Base-by-base conservation (phyloP, 2,329 filamentous ascomycete species). In the Xylaria sp. region DNA sequence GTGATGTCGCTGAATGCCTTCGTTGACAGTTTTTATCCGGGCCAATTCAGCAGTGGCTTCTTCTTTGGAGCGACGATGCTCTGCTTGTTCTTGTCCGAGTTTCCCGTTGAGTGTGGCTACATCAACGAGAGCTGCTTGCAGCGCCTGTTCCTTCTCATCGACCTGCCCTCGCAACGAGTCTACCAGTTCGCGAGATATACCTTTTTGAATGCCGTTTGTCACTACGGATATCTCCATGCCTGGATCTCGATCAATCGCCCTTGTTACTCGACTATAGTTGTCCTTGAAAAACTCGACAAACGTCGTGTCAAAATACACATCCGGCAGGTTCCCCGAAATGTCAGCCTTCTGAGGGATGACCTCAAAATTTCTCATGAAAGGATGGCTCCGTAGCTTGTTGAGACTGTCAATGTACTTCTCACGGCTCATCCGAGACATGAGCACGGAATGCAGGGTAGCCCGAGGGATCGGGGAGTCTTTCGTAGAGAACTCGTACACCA, bases 201-300 rank as follows among this genome's bases (percentile, higher is more conserved):
- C 93, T 66, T 93, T 92, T 62, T 94, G 87, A 9, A 92, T 76
- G 0, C 90, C 90, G 67, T 92, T 91, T 40, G 87, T 81, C 52
- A 92, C 79, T 9, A 94, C 83, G 0, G 91, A 88, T 21, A 95
- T 87, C 69, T 99, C 94, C 56, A 95, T 78, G 1, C 88, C 91
- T 0, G 94, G 94, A 58, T 96, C 91, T 56, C 93, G 87, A 72
- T 99, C 94, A 63, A 99, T 90, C 13, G 91, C 90, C 58, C 91
- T 85, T 38, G 88, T 77, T 53, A 97, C 76, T 7, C 92, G 88
- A 65, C 90, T 93, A 69, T 95, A 97, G 68, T 96, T 96, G 66
- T 97, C 92, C 67, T 97, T 97, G 65, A 97, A 84, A 66, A 97
- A 96, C 56, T 97, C 90, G 50, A 99, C 86, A 71, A 97, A 97